Percentiles rank a stretch among this genome's conserved stretches.
These are phyloP conservation scores for Wickerhamomyces ciferrii DNA, from an alignment of 805 yeast genomes.

Conservation along the genomic window DNA sequence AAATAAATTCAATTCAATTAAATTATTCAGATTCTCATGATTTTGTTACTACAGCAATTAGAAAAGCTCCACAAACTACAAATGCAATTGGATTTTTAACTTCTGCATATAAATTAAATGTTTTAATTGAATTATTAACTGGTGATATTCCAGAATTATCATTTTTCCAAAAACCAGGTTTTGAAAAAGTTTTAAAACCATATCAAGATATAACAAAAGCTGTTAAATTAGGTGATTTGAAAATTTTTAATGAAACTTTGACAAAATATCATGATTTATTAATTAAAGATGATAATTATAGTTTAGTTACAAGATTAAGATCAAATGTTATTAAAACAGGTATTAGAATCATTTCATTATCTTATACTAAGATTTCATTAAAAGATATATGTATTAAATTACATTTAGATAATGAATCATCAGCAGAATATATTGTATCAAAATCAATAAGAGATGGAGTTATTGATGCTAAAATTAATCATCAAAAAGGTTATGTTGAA, in stretches of 20 bases:
- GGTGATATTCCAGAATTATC: slow-evolving; percentile 95
- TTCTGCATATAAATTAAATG: slow-evolving; percentile 81
- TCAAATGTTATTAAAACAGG: slow-evolving; percentile 98
- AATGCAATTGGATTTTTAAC: slow-evolving; percentile 85
- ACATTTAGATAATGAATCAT: slow-evolving; percentile 88
- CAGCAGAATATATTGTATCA: slow-evolving; percentile 95
- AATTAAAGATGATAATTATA: slow-evolving; percentile 73
- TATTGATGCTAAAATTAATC: slow-evolving; percentile 90
- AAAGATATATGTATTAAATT: slow-evolving; percentile 92
- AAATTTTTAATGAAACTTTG: slow-evolving; percentile 69
- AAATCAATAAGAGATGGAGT: slow-evolving; percentile 97
- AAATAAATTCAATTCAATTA: slow-evolving; percentile 84
- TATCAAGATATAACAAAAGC: slow-evolving; percentile 87
- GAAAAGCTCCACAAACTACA: slow-evolving; percentile 91
- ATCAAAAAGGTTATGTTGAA: slow-evolving; percentile 87
- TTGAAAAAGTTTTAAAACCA: slow-evolving; percentile 64
- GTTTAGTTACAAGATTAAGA: slow-evolving; percentile 81
- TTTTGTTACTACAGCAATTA: slow-evolving; percentile 86
- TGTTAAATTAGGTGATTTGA: slow-evolving; percentile 87
- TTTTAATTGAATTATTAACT: slow-evolving; percentile 85
- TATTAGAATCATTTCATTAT: slow-evolving; percentile 83
- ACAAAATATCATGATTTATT: slow-evolving; percentile 55
- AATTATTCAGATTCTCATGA: slow-evolving; percentile 90
- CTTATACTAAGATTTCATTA: slow-evolving; percentile 86
- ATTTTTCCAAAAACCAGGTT: slow-evolving; percentile 60